phyloP scores from a whole-genome alignment of 805 yeast species.

The Jamesozyma piceae region DNA sequence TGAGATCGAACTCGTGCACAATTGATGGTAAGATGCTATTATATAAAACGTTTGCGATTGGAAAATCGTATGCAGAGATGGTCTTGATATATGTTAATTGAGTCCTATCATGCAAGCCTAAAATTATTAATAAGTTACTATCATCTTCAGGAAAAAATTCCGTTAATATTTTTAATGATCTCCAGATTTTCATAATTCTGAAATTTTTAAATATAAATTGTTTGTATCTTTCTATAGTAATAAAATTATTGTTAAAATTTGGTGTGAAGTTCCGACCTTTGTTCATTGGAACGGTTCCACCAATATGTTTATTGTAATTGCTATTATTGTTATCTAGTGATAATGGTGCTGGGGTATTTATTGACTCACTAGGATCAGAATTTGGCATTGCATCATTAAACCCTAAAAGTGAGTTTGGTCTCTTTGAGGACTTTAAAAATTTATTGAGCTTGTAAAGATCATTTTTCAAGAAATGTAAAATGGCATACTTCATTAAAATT shows the following conservation, averaged over 20 bases:
- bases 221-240: not conserved
- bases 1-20: slow-evolving; percentile 14
- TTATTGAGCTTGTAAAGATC: slow-evolving; percentile 13
- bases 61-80: slow-evolving; percentile 23
- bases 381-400: slow-evolving; percentile 6
- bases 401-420: not conserved
- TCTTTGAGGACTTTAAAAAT: slow-evolving; percentile 7
- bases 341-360: too few relatives aligned
- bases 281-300: not conserved
- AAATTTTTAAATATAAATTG: not conserved
- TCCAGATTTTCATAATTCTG: slow-evolving; percentile 17
- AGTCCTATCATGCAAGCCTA: slow-evolving; percentile 18
- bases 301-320: not conserved
- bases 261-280: not conserved
- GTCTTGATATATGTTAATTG: slow-evolving; percentile 15
- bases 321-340: too few relatives aligned
- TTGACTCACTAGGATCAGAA: not conserved
- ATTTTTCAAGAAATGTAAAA: slow-evolving; percentile 10
- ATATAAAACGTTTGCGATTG: slow-evolving; percentile 20
- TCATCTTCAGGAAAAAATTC: slow-evolving; percentile 10
- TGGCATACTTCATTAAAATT: slow-evolving; percentile 14
- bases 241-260: not conserved
- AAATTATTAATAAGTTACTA: not conserved
- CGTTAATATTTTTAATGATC: slow-evolving; percentile 15
- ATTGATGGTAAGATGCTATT: slow-evolving; percentile 21